Evolutionary conservation across 2,329 filamentous ascomycete species (phyloP), one percentile per base, ranked within the genome.

Genomic region (Dactylellina sp.): DNA sequence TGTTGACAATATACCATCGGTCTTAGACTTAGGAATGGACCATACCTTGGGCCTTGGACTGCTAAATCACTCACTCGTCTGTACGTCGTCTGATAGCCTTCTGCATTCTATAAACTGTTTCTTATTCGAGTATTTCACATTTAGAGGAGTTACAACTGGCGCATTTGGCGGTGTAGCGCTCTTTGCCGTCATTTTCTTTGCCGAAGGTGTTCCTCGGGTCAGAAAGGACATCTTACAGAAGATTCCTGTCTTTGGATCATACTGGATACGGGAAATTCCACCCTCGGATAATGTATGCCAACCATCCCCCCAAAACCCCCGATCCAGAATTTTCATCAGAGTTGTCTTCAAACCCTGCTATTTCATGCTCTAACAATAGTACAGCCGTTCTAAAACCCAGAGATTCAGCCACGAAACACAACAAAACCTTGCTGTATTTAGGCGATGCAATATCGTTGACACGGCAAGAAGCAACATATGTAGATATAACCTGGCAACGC

Each of bases 121-220:
- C 71, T 65, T 46, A 63, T 42, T 6, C 37, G 49, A 39, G 37
- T 20, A 66, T 42, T 32, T 16, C 4, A 28, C 35, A 16, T 39
- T 22, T 24, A 79, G 78, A 35, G 77, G 66, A 24, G 14, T 78
- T 18, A 46, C 75, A 12, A 63, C 77, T 35, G 75, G 71, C 40
- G 75, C 55, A 12, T 79, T 79, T 59, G 77, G 76, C 1, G 76
- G 65, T 16, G 75, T 78, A 22, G 77, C 78, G 11, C 75, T 77
- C 44, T 56, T 70, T 50, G 65, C 76, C 25, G 64, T 64, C 37
- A 42, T 79, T 16, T 79, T 63, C 68, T 60, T 78, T 47, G 62
- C 77, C 20, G 77, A 78, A 52, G 77, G 77, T 16, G 68, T 79
- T 22, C 78, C 78, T 11, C 77, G 78, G 11, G 76, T 79, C 12